Evolutionary conservation across 495 filamentous ascomycete species (phyloP).

Genomic region (Lophium mytilinum): DNA sequence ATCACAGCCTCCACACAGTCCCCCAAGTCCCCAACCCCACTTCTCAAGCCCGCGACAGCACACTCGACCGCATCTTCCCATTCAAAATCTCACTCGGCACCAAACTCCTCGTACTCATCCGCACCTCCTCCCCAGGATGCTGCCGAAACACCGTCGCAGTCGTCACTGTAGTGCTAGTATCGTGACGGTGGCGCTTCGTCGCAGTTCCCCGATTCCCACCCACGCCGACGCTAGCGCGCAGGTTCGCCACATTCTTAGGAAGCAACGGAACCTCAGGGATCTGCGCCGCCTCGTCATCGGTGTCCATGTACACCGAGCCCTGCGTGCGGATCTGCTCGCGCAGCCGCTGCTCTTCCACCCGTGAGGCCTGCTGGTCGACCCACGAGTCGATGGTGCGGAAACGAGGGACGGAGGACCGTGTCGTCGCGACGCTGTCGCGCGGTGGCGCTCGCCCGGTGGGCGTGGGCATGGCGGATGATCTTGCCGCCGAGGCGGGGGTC

Average conservation of each 20-base stretch:
- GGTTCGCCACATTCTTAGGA: conserved; percentile 7
- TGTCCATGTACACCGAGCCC: not conserved
- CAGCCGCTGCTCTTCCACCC: conserved; percentile 23
- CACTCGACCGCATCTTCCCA: conserved; percentile 5
- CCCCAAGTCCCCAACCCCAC: not conserved
- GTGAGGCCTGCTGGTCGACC: conserved; percentile 49
- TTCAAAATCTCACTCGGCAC: conserved; percentile 28
- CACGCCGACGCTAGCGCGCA: not conserved
- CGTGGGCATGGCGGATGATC: not conserved
- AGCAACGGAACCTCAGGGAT: conserved; percentile 2
- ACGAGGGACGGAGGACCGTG: conserved; percentile 33
- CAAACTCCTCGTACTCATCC: conserved; percentile 21
- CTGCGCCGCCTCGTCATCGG: not conserved
- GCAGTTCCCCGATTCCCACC: not conserved
- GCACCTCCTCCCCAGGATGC: conserved; percentile 27
- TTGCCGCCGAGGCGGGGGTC: not conserved
- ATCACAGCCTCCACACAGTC: too few relatives aligned
- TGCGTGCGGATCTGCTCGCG: conserved; percentile 8
- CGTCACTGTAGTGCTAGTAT: conserved; percentile 16
- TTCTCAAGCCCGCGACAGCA: not conserved
- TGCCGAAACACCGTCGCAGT: conserved; percentile 28
- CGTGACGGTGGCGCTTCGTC: conserved; percentile 19
- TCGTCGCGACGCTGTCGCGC: conserved; percentile 24
- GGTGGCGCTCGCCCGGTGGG: not conserved
- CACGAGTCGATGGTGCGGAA: conserved; percentile 52